Conservation (phyloP, 164 flowering plant genomes). For the Chimonanthus praecox region DNA sequence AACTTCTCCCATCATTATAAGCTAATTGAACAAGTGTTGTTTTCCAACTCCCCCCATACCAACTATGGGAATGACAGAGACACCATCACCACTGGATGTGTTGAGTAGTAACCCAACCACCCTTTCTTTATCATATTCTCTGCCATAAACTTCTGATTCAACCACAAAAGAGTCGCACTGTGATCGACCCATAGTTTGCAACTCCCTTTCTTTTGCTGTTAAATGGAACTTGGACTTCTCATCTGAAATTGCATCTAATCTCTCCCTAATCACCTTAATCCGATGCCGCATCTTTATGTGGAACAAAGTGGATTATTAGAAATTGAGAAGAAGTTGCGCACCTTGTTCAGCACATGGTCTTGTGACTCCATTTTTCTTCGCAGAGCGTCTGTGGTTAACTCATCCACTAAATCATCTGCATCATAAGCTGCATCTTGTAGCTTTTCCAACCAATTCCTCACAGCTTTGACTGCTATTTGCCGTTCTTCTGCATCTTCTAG, state of each 20-base stretch:
- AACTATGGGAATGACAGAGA: slow-evolving; percentile 4
- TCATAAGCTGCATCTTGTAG: slow-evolving; percentile 8
- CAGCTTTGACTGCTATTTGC: neutral
- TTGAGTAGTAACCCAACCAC: neutral
- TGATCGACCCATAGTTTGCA: neutral
- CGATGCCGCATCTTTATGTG: neutral
- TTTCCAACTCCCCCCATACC: slow-evolving; percentile 14
- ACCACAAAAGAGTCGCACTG: slow-evolving; percentile 1
- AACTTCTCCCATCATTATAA: slow-evolving; percentile 2
- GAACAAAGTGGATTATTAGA: neutral
- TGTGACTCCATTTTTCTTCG: neutral
- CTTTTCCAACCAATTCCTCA: slow-evolving; percentile 2
- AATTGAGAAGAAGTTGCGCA: neutral
- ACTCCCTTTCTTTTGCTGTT: neutral
- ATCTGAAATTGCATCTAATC: neutral
- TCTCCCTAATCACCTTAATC: slow-evolving; percentile 1
- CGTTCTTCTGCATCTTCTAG: slow-evolving; percentile 9
- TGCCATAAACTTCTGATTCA: slow-evolving; percentile 9
- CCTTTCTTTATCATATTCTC: slow-evolving; percentile 1
- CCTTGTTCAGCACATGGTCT: neutral
- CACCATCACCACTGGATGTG: neutral
- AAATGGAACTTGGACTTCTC: slow-evolving; percentile 6
- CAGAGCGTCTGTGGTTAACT: neutral
- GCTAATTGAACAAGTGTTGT: slow-evolving; percentile 11
- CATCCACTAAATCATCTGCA: slow-evolving; percentile 10